These are phyloP conservation scores for Phaeodactylum tricornutum DNA, from an alignment of 108 stramenopile genomes.

Conservation along the genomic window DNA sequence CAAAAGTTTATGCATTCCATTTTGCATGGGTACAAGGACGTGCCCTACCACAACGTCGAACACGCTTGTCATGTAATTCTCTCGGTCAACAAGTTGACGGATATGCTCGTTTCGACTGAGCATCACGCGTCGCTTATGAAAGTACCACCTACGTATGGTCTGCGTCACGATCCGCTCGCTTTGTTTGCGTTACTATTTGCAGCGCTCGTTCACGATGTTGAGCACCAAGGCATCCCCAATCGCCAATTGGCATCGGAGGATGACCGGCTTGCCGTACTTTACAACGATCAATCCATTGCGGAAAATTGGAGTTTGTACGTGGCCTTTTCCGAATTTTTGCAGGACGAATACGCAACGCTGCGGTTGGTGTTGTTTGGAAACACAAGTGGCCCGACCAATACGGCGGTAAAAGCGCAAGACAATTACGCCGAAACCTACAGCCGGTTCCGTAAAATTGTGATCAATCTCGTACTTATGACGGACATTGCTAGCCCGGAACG, in stretches of 20 bases:
- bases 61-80: slow-evolving; percentile 69
- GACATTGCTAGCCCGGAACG: slow-evolving; percentile 54
- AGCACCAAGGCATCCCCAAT: slow-evolving; percentile 49
- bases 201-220: slow-evolving; percentile 73
- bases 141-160: slow-evolving; percentile 30
- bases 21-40: slow-evolving; percentile 22
- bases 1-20: slow-evolving; percentile 28
- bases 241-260: slow-evolving; percentile 43
- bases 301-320: slow-evolving; percentile 55
- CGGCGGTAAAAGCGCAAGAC: no score
- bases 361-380: slow-evolving; percentile 36
- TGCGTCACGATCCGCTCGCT: slow-evolving; percentile 52
- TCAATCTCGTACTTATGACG: slow-evolving; percentile 43
- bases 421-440: slow-evolving; percentile 29
- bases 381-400: no score
- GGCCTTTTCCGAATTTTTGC: slow-evolving; percentile 54
- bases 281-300: slow-evolving; percentile 73
- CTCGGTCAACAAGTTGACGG: slow-evolving; percentile 52
- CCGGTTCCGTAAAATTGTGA: slow-evolving; percentile 42
- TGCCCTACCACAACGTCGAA: slow-evolving; percentile 58
- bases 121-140: slow-evolving; percentile 3
- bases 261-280: slow-evolving; percentile 49
- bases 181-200: slow-evolving; percentile 54
- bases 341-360: slow-evolving; percentile 26
- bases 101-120: slow-evolving; percentile 58